Percentiles rank a stretch among this genome's conserved stretches.
These are phyloP conservation scores for Exophiala sideris DNA, from an alignment of 2,329 filamentous ascomycete species.

Conservation along the genomic window DNA sequence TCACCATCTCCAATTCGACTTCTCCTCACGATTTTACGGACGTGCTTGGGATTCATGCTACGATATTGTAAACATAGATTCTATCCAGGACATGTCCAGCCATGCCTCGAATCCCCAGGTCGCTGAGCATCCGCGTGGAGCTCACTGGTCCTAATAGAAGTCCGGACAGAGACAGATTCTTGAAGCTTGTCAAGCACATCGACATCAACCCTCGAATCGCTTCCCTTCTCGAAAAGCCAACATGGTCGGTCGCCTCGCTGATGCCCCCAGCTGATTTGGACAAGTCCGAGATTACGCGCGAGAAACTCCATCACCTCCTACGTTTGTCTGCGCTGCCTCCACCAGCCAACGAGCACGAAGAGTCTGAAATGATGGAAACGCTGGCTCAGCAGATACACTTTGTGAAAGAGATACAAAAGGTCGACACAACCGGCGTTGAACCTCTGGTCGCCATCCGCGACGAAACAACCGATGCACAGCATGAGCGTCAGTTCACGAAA, in stretches of 20 bases:
- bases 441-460: constrained; percentile 79
- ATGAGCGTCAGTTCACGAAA: constrained; percentile 40
- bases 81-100: too few species aligned
- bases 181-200: constrained; percentile 16
- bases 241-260: constrained; percentile 79
- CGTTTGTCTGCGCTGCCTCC: constrained; percentile 82
- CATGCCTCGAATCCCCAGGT: constrained; percentile 15
- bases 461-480: constrained; percentile 46
- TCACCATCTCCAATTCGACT: too few species aligned
- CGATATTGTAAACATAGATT: not conserved
- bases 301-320: constrained; percentile 77
- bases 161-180: constrained; percentile 5
- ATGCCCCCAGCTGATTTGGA: constrained; percentile 46
- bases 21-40: too few species aligned
- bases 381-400: constrained; percentile 83
- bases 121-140: constrained; percentile 12
- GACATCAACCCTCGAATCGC: constrained; percentile 22
- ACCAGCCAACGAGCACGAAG: constrained; percentile 57
- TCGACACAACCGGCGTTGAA: constrained; percentile 69
- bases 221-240: constrained; percentile 63
- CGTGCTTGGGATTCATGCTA: too few species aligned
- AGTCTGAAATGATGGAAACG: constrained; percentile 67
- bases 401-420: constrained; percentile 76
- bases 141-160: constrained; percentile 9
- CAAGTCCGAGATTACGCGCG: constrained; percentile 54